phyloP scores from a whole-genome alignment of 257 asterid species.

The Penstemon davidsonii region DNA sequence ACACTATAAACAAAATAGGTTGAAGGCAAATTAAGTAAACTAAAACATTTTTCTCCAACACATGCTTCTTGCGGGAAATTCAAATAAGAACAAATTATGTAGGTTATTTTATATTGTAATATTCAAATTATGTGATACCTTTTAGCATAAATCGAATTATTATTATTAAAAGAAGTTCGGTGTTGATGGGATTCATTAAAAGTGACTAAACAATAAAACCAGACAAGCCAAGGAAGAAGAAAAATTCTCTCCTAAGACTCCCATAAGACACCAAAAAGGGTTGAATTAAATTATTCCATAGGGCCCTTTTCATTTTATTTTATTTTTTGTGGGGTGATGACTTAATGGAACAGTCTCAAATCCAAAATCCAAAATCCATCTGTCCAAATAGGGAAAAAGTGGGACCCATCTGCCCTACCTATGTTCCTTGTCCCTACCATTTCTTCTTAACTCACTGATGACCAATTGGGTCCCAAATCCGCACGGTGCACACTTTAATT shows the following conservation, averaged over 20 bases:
- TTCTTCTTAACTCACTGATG: slow-evolving; percentile 34
- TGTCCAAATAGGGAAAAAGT: slow-evolving; percentile 37
- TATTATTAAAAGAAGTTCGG: neutral
- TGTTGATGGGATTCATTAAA: neutral
- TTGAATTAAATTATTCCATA: slow-evolving; percentile 17
- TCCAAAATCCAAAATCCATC: slow-evolving; percentile 22
- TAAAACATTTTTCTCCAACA: no score
- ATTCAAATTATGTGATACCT: neutral
- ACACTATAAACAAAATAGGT: no score
- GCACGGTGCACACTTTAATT: slow-evolving; percentile 37
- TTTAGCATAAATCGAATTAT: neutral
- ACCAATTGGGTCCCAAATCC: slow-evolving; percentile 31
- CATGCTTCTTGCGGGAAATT: no score
- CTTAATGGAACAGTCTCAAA: slow-evolving; percentile 29
- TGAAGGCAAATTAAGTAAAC: no score
- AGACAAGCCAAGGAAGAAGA: neutral
- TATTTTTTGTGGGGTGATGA: slow-evolving; percentile 20
- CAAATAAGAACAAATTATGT: no score
- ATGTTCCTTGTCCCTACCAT: slow-evolving; percentile 35
- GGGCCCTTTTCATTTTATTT: neutral
- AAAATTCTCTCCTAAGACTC: slow-evolving; percentile 14
- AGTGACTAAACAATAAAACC: neutral
- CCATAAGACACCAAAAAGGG: slow-evolving; percentile 39
- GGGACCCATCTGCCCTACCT: slow-evolving; percentile 25
- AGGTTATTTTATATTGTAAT: neutral